Conservation (phyloP, 1,139 yeast species). For the Blastobotrys aristatus region DNA sequence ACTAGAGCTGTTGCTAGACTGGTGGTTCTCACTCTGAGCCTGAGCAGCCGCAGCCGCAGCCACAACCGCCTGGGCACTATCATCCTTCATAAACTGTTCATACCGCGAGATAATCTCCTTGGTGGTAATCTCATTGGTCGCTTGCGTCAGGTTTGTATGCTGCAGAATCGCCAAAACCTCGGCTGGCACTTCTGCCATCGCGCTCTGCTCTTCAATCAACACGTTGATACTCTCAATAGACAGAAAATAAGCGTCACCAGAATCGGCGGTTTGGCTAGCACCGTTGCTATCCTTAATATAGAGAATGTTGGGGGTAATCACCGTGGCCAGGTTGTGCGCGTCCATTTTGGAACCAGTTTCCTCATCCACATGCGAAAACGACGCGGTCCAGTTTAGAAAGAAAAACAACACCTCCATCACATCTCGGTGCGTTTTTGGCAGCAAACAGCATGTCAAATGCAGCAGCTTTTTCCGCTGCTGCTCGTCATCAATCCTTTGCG, state of each 20-base stretch:
- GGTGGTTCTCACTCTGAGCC: not conserved
- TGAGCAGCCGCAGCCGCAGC: slow-evolving; percentile 11
- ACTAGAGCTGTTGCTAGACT: not conserved
- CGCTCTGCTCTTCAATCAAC: slow-evolving; percentile 78
- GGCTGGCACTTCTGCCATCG: slow-evolving; percentile 71
- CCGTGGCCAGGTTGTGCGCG: slow-evolving; percentile 90
- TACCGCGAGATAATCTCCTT: slow-evolving; percentile 31
- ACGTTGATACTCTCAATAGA: slow-evolving; percentile 89
- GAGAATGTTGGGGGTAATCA: slow-evolving; percentile 86
- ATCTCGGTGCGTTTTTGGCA: slow-evolving; percentile 81
- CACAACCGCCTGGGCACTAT: slow-evolving; percentile 12
- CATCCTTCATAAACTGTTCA: slow-evolving; percentile 24
- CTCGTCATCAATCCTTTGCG: slow-evolving; percentile 52
- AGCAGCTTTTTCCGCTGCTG: slow-evolving; percentile 51
- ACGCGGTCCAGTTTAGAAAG: slow-evolving; percentile 92
- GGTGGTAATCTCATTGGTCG: slow-evolving; percentile 26
- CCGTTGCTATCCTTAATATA: slow-evolving; percentile 37
- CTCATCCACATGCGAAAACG: slow-evolving; percentile 69
- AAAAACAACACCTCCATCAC: slow-evolving; percentile 79
- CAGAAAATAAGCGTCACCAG: slow-evolving; percentile 75
- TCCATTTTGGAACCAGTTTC: slow-evolving; percentile 90
- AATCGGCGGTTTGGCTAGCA: slow-evolving; percentile 39
- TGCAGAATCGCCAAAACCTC: slow-evolving; percentile 36
- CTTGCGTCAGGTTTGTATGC: slow-evolving; percentile 25
- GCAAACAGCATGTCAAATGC: slow-evolving; percentile 68